A percentile compares a stretch with the other conserved stretches of the same genome.
Conservation (phyloP, 2,329 filamentous ascomycete species). For the Fusarium continuum region DNA sequence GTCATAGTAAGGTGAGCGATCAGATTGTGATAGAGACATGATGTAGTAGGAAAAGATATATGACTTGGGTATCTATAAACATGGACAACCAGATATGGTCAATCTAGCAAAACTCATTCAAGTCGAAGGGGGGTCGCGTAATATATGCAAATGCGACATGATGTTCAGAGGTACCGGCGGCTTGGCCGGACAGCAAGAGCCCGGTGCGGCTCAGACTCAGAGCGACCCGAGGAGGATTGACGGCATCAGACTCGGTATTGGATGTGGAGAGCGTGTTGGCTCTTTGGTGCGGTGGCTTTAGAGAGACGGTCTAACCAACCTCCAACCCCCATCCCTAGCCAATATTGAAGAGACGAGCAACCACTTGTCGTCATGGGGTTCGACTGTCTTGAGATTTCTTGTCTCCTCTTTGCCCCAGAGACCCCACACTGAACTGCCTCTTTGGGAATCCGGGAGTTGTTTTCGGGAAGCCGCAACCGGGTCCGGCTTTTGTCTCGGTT, state of each 20-base stretch:
- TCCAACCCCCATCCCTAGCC: too few species aligned
- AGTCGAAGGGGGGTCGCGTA: conserved; percentile 18
- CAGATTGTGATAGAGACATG: conserved; percentile 32
- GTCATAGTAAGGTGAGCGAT: conserved; percentile 52
- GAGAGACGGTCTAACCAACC: conserved; percentile 10
- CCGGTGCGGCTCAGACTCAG: conserved; percentile 13
- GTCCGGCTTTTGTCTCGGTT: conserved; percentile 42
- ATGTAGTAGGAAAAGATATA: neutral
- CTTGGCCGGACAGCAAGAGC: conserved; percentile 13
- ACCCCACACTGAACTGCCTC: too few species aligned
- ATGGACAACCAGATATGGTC: conserved; percentile 4
- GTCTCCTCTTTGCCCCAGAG: too few species aligned
- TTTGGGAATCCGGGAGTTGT: conserved; percentile 45
- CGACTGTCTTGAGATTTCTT: conserved; percentile 33
- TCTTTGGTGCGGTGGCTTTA: conserved; percentile 3
- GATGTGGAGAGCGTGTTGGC: conserved; percentile 25
- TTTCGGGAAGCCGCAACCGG: conserved; percentile 40
- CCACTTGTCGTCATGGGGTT: conserved; percentile 32
- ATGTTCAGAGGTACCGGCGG: conserved; percentile 19
- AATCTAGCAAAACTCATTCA: conserved; percentile 1
- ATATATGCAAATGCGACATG: conserved; percentile 31
- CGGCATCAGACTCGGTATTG: conserved; percentile 35
- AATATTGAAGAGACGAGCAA: conserved; percentile 4
- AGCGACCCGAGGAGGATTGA: conserved; percentile 29
- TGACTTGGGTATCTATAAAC: conserved; percentile 8